phyloP scores from a whole-genome alignment of 371 early-diverging fungal genomes.

The Lichtheimia corymbifera region DNA sequence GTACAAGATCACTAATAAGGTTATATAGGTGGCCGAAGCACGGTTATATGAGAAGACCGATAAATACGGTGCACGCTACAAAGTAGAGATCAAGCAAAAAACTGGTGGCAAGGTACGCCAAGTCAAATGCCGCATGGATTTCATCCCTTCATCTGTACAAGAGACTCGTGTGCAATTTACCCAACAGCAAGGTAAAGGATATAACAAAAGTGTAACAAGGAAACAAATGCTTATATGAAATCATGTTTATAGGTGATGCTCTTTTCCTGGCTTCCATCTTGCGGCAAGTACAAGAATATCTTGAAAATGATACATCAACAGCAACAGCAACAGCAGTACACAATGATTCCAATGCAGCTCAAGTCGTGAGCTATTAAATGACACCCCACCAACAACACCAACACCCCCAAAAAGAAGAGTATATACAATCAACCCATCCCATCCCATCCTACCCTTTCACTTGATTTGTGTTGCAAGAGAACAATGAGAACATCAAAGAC shows the following conservation, averaged over 20 bases:
- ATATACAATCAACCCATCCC: not conserved
- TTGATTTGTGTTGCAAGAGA: too few species aligned
- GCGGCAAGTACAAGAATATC: constrained; percentile 11
- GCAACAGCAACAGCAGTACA: not conserved
- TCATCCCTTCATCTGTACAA: constrained; percentile 29
- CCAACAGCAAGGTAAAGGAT: constrained; percentile 37
- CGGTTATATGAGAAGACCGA: constrained; percentile 45
- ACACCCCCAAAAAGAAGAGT: not conserved
- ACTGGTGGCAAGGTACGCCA: constrained; percentile 26
- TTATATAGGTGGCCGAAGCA: constrained; percentile 21
- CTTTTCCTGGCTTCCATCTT: constrained; percentile 17
- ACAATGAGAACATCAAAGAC: too few species aligned
- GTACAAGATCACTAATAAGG: too few species aligned
- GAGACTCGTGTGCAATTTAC: constrained; percentile 39
- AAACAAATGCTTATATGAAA: not conserved
- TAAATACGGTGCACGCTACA: constrained; percentile 39
- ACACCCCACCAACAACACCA: too few species aligned
- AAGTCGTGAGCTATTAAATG: too few species aligned
- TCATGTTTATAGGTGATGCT: constrained; percentile 15
- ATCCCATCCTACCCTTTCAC: too few species aligned
- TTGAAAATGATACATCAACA: constrained; percentile 13
- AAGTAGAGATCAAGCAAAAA: constrained; percentile 42
- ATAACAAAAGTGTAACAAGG: not conserved
- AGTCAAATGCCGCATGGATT: constrained; percentile 49
- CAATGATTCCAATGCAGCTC: too few species aligned